Base-by-base conservation (phyloP, 1,284 basidiomycete genomes). In the Sanghuangporus baumii region DNA sequence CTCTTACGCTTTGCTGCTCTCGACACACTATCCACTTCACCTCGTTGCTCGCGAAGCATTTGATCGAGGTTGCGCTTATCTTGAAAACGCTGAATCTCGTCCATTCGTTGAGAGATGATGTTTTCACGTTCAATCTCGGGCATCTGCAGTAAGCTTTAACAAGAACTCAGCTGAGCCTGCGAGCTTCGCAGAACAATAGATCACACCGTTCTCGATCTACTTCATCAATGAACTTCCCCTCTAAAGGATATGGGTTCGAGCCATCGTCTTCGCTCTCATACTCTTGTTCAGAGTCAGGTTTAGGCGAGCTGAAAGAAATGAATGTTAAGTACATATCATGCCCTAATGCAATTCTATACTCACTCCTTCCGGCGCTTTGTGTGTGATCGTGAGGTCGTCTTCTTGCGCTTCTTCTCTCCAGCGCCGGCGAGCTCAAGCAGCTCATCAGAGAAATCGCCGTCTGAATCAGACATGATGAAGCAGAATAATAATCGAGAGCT, bases 71-170 rank as follows among this genome's bases (percentile, higher is more conserved):
- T 85, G 55, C 83, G 80, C 69, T 86, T 85, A 75, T 94, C 91
- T 67, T 86, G 81, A 63, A 86, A 80, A 66, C 86, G 82, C 71
- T 93, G 89, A 75, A 91, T 85, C 74, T 94, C 88, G 65, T 95
- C 94, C 52, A 86, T 78, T 7, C 95, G 85, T 59, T 85, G 79
- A 0, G 91, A 88, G 12, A 98, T 81, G 59, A 94, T 89, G 31
- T 86, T 86, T 74, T 98, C 95, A 54, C 96, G 85, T 66, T 96
- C 90, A 66, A 97, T 81, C 74, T 98, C 95, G 46, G 89, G 85
- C 81, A 96, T 81, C 36, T 78, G 74, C 69, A 93, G 77, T 47
- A 98, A 79, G 59, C 94, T 96, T 46, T 20, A 57, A 46, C 18
- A 20, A 31, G 38, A 41, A 37, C 26, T 55, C 48, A 69, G 55